These are phyloP conservation scores for Pseudozyma flocculosa DNA, from an alignment of 1,284 basidiomycete species.

Conservation along the genomic window DNA sequence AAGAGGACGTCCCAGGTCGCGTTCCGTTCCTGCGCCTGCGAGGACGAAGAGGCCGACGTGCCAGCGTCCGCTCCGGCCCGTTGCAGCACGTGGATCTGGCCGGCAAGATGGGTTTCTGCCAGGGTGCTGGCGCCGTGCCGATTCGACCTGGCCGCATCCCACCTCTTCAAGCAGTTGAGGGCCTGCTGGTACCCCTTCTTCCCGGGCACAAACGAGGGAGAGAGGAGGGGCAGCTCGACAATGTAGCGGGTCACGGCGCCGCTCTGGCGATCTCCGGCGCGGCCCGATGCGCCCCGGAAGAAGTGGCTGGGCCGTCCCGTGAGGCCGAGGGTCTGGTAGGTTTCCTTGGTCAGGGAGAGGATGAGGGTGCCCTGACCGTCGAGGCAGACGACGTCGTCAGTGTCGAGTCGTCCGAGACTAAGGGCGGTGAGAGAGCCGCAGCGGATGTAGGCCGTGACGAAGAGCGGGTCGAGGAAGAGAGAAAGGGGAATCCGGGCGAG, in stretches of 20 bases:
- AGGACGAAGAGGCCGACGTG: not conserved
- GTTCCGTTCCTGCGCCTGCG: not conserved
- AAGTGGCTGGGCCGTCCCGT: conserved; percentile 48
- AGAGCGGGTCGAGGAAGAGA: conserved; percentile 49
- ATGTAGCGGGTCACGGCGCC: conserved; percentile 45
- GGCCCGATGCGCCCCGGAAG: conserved; percentile 40
- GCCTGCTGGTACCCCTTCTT: conserved; percentile 51
- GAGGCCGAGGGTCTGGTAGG: conserved; percentile 53
- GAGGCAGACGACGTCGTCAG: conserved; percentile 46
- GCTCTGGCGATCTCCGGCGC: conserved; percentile 46
- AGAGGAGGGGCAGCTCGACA: conserved; percentile 42
- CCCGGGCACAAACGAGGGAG: conserved; percentile 48
- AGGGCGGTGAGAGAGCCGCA: conserved; percentile 42
- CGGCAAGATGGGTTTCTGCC: conserved; percentile 14
- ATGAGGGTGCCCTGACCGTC: conserved; percentile 52
- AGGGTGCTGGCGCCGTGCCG: conserved; percentile 5
- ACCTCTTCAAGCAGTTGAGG: conserved; percentile 26
- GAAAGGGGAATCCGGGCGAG: conserved; percentile 36
- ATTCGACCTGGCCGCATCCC: conserved; percentile 33
- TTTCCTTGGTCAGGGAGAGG: conserved; percentile 51
- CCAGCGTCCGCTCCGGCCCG: no score
- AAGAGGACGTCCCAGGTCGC: conserved; percentile 39
- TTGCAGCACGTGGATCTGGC: conserved; percentile 10
- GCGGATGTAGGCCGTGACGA: conserved; percentile 44
- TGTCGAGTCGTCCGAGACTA: conserved; percentile 23